A percentile compares a stretch with the other conserved stretches of the same genome.
phyloP scores from a whole-genome alignment of 2,329 filamentous ascomycete genomes.

The Colletotrichum lini region DNA sequence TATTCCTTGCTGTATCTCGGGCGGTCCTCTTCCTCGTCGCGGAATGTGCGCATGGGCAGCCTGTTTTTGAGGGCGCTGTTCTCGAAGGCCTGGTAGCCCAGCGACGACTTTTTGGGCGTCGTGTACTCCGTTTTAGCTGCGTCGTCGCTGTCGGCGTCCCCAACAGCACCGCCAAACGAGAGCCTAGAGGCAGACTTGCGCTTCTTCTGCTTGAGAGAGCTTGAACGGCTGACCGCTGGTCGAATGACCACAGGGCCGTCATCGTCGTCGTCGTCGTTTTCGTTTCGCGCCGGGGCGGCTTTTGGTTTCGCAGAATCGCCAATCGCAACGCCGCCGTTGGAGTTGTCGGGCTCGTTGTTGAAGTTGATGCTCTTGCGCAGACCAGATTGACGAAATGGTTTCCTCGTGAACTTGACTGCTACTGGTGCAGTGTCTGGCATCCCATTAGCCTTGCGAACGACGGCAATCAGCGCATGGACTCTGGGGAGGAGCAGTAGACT shows the following conservation, averaged over 20 bases:
- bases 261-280: constrained; percentile 62
- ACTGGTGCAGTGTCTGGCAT: constrained; percentile 27
- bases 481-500: constrained; percentile 46
- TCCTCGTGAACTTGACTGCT: constrained; percentile 53
- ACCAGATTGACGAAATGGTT: constrained; percentile 70
- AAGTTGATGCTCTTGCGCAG: constrained; percentile 70
- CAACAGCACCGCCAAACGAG: constrained; percentile 75
- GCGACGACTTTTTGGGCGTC: constrained; percentile 73
- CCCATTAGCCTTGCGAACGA: constrained; percentile 41
- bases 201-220: constrained; percentile 75
- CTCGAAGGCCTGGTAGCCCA: constrained; percentile 76
- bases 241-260: constrained; percentile 65
- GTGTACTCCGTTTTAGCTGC: constrained; percentile 68
- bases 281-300: constrained; percentile 50
- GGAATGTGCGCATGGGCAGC: constrained; percentile 70
- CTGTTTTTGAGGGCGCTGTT: constrained; percentile 74
- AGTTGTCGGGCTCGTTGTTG: constrained; percentile 52
- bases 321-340: constrained; percentile 32
- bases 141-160: constrained; percentile 66
- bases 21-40: constrained; percentile 73
- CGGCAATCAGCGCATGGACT: constrained; percentile 47
- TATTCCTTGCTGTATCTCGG: constrained; percentile 91
- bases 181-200: constrained; percentile 76
- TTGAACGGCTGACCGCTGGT: constrained; percentile 62
- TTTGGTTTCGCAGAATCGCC: constrained; percentile 30